Conservation (phyloP, 768 basidiomycete genomes). For the Asterophora lycoperdoides region DNA sequence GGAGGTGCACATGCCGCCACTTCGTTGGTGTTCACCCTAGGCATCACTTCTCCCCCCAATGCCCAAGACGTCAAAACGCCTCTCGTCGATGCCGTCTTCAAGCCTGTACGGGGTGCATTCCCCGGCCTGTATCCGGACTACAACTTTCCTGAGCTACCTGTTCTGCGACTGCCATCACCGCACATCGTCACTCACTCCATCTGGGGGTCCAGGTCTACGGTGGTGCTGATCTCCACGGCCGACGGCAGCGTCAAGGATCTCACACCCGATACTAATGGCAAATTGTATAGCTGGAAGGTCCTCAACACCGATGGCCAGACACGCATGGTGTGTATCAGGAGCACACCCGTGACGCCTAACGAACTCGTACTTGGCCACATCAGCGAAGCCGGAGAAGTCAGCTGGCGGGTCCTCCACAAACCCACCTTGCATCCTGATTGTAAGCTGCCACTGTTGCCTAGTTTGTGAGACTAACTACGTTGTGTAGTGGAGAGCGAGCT, state of each 20-base stretch:
- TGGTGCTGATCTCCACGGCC: conserved; percentile 41
- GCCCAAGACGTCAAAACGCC: conserved; percentile 13
- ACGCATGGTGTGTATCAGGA: conserved; percentile 45
- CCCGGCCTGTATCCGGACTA: conserved; percentile 60
- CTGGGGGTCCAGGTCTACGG: conserved; percentile 50
- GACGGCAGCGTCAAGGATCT: conserved; percentile 41
- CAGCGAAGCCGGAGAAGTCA: conserved; percentile 15
- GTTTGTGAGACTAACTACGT: background rate
- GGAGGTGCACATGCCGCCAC: conserved; percentile 63
- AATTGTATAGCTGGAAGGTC: conserved; percentile 50
- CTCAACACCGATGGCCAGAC: conserved; percentile 42
- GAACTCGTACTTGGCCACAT: conserved; percentile 48
- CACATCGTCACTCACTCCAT: conserved; percentile 43
- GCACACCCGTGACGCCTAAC: conserved; percentile 42
- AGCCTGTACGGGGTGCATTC: conserved; percentile 39
- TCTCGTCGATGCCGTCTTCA: conserved; percentile 40
- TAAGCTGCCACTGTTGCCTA: conserved; percentile 22
- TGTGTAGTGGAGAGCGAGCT: conserved; percentile 41
- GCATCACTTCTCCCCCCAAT: conserved; percentile 26
- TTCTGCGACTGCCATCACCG: conserved; percentile 24
- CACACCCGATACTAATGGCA: conserved; percentile 32
- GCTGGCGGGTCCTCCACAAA: conserved; percentile 41
- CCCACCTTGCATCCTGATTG: conserved; percentile 37
- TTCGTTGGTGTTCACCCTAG: conserved; percentile 42
- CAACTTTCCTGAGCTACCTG: conserved; percentile 40